Evolutionary conservation across 805 yeast species (phyloP).

Genomic region (Lipomyces mesembrius): DNA sequence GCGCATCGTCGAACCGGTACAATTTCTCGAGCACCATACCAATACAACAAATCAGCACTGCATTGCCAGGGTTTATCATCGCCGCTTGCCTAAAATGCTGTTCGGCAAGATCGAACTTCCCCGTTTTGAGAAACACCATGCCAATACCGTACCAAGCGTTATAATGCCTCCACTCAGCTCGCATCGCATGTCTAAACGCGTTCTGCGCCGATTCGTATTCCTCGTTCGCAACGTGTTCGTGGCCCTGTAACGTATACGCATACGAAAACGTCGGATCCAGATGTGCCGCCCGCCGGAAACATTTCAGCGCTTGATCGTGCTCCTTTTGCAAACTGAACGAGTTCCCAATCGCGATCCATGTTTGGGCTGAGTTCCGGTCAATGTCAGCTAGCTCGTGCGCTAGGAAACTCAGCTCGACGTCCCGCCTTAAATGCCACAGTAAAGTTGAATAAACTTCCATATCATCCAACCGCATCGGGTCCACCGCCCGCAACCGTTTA

Average conservation of each 20-base stretch:
- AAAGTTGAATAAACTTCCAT: conserved; percentile 92
- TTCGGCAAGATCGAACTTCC: conserved; percentile 82
- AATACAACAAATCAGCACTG: conserved; percentile 86
- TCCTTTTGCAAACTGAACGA: conserved; percentile 81
- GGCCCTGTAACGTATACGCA: conserved; percentile 92
- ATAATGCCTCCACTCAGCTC: conserved; percentile 80
- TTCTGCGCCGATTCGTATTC: conserved; percentile 87
- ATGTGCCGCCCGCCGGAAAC: conserved; percentile 78
- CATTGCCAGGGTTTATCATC: conserved; percentile 86
- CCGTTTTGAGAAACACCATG: conserved; percentile 85
- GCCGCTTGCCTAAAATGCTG: conserved; percentile 86
- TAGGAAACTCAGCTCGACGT: conserved; percentile 74
- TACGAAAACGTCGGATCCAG: conserved; percentile 74
- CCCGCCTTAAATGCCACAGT: conserved; percentile 89
- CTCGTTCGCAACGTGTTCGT: conserved; percentile 85
- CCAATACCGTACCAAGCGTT: conserved; percentile 97
- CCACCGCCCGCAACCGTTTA: conserved; percentile 63
- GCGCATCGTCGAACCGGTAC: conserved; percentile 69
- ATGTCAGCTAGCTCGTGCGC: conserved; percentile 78
- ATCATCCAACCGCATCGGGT: conserved; percentile 79
- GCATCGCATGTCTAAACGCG: conserved; percentile 76
- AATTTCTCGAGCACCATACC: conserved; percentile 89
- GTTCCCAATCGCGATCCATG: conserved; percentile 94
- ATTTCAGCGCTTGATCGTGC: conserved; percentile 85
- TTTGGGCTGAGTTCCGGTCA: conserved; percentile 69